Evolutionary conservation across 306 rosid species (phyloP).

Genomic region (Sophora flavescens): DNA sequence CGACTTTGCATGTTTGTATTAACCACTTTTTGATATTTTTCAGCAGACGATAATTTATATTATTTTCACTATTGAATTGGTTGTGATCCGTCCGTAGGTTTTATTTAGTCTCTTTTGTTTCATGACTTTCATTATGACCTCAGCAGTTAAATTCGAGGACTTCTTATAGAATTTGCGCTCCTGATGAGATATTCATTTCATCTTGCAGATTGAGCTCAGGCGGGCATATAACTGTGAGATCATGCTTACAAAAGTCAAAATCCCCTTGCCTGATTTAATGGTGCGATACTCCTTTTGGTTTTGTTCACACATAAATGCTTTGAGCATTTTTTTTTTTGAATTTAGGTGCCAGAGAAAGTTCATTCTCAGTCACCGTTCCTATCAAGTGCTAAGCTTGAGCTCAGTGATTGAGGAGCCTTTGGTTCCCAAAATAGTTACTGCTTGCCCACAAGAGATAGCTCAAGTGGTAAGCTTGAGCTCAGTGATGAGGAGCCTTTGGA

Average conservation of each 20-base stretch:
- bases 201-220: conserved; percentile 92
- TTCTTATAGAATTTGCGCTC: conserved; percentile 36
- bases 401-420: too few species aligned
- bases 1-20: background rate
- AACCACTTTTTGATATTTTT: conserved; percentile 23
- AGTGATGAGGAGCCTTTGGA: too few species aligned
- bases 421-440: conserved; percentile 17
- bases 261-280: conserved; percentile 92
- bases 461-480: too few species aligned
- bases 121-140: conserved; percentile 22
- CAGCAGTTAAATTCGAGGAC: conserved; percentile 20
- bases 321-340: conserved; percentile 46
- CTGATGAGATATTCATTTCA: conserved; percentile 37
- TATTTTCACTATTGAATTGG: conserved; percentile 31
- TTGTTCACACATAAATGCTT: conserved; percentile 28
- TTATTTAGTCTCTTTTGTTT: conserved; percentile 35
- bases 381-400: background rate
- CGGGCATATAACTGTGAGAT: conserved; percentile 98
- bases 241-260: conserved; percentile 96
- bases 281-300: conserved; percentile 60
- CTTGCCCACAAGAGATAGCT: background rate
- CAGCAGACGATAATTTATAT: conserved; percentile 22
- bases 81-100: conserved; percentile 13
- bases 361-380: background rate
- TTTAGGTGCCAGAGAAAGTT: conserved; percentile 20